phyloP scores from a whole-genome alignment of 257 asterid species.

The Primulina huaijiensis region DNA sequence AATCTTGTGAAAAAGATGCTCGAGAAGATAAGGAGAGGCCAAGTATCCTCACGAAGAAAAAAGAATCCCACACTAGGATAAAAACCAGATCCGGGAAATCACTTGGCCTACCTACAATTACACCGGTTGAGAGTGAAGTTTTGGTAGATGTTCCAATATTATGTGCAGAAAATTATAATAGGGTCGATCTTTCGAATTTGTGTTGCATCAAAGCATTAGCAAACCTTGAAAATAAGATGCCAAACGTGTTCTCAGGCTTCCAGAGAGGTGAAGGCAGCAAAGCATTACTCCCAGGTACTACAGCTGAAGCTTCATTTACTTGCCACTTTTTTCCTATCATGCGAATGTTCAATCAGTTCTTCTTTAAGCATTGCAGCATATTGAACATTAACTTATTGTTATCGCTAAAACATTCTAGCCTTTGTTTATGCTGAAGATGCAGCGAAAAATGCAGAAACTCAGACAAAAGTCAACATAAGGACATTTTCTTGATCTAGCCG shows the following conservation, averaged over 20 bases:
- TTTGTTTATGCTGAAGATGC: neutral
- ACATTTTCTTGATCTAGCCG: neutral
- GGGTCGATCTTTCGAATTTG: neutral
- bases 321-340: no score
- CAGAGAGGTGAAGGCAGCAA: neutral
- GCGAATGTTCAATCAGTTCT: no score
- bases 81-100: neutral
- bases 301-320: neutral
- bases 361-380: neutral
- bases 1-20: neutral
- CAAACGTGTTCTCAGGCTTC: neutral
- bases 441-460: neutral
- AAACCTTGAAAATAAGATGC: neutral
- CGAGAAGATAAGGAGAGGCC: neutral
- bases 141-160: neutral
- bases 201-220: neutral
- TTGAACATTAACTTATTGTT: neutral
- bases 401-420: neutral
- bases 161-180: neutral
- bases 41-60: neutral
- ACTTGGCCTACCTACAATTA: neutral
- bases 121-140: neutral
- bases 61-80: no score
- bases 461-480: neutral
- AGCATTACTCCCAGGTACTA: neutral